Base-by-base conservation (phyloP, 345 rosid genomes). In the Lepidium didymum region DNA sequence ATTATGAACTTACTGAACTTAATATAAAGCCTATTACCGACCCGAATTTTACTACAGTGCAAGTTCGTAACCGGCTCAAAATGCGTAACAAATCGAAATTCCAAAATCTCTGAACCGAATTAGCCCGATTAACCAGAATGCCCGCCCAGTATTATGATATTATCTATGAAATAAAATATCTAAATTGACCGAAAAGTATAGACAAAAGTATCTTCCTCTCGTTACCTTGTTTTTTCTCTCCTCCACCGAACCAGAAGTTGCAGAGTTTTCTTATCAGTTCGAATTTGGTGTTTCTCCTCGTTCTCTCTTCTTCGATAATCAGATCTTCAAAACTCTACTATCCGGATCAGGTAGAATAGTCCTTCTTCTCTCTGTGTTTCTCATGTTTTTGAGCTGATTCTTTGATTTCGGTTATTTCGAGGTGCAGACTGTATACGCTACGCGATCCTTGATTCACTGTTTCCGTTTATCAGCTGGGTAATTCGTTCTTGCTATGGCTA, bases 311-410 rank as follows among this genome's bases (percentile, higher is more conserved):
- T 44, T 51, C 42, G 37, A 35, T 59, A 12, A 67, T 16, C 73
- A 53, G 57, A 67, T 60, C 69, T 57, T 16, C 73, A 69, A 74
- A 74, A 74, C 58, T 19, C 63, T 15, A 60, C n/a, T 46, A 46
- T 13, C 27, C 40, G 58, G 54, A 53, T 68, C 78, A 74, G 73
- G 78, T 74, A 61, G 5, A 23, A 5, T 38, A 41, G 0, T n/a
- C 35, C 21, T 19, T 35, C 33, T 40, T 42, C 40, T 5, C 1
- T 31, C 35, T 7, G 14, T 27, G 27, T 14, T 11, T 31, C 35
- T n/a, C n/a, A 10, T 15, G 8, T 16, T 72, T 34, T 12, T 46
- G 2, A 29, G 2, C 65, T 0, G 56, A 27, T 53, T 45, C 56
- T 45, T 45, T 10, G 41, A 27, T 56, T 38, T 64, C 46, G 42